These are phyloP conservation scores for Apium graveolens DNA, from an alignment of 129 eudicot species.

Conservation along the genomic window DNA sequence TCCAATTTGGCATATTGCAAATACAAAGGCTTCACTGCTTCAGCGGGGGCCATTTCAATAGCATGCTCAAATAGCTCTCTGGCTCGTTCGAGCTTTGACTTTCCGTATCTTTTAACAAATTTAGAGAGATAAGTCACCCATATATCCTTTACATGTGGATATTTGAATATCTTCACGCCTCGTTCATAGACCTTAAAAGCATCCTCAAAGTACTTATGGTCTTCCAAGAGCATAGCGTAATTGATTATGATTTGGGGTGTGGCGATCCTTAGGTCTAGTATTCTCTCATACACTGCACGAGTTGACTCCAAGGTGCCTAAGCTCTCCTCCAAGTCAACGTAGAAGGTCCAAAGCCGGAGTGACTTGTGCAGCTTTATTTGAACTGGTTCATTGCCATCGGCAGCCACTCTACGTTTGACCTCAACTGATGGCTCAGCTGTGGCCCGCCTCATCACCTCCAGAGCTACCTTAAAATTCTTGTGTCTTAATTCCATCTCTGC, in stretches of 20 bases:
- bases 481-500: conserved; percentile 89
- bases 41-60: conserved; percentile 88
- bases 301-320: conserved; percentile 83
- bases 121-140: conserved; percentile 92
- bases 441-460: conserved; percentile 84
- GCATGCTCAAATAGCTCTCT: conserved; percentile 88
- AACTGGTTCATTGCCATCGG: conserved; percentile 94
- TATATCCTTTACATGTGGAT: conserved; percentile 92
- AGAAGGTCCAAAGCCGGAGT: conserved; percentile 78
- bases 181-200: conserved; percentile 87
- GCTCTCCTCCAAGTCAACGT: conserved; percentile 91
- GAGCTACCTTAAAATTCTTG: conserved; percentile 64
- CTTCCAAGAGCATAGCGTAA: conserved; percentile 83
- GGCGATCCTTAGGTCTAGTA: too few species aligned
- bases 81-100: conserved; percentile 79
- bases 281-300: conserved; percentile 71
- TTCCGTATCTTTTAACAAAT: conserved; percentile 92
- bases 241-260: conserved; percentile 84
- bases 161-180: conserved; percentile 93
- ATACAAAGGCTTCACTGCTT: conserved; percentile 75
- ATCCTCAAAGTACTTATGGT: conserved; percentile 87
- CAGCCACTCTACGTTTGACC: conserved; percentile 97
- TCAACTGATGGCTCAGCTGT: conserved; percentile 91
- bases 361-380: conserved; percentile 87
- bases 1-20: conserved; percentile 87